phyloP scores from a whole-genome alignment of 805 yeast species.

The Lipomyces kockii region DNA sequence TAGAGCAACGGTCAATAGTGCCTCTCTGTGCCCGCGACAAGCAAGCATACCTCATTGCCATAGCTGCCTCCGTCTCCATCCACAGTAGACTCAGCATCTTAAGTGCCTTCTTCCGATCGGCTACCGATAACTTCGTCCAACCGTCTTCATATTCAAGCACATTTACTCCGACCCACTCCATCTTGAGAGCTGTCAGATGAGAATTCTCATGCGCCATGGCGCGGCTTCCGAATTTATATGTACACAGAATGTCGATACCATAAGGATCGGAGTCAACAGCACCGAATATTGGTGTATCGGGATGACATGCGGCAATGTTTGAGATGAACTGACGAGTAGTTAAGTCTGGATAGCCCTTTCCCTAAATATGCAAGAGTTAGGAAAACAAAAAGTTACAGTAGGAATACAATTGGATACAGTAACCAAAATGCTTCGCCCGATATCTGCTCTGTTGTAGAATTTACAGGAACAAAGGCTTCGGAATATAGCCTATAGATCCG shows the following conservation, averaged over 20 bases:
- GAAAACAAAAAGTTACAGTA: neutral
- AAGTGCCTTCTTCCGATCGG: slow-evolving; percentile 46
- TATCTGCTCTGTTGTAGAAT: slow-evolving; percentile 20
- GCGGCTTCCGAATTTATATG: slow-evolving; percentile 42
- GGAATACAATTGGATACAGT: slow-evolving; percentile 45
- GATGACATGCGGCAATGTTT: slow-evolving; percentile 41
- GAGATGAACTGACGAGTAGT: slow-evolving; percentile 54
- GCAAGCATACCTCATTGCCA: slow-evolving; percentile 8
- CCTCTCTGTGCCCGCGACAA: neutral
- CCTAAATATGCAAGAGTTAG: slow-evolving; percentile 41
- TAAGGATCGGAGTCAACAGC: slow-evolving; percentile 69
- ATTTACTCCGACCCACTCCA: slow-evolving; percentile 51
- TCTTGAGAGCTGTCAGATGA: slow-evolving; percentile 20
- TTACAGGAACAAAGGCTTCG: slow-evolving; percentile 13
- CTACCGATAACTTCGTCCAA: slow-evolving; percentile 39
- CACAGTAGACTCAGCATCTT: slow-evolving; percentile 39
- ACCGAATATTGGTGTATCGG: slow-evolving; percentile 50
- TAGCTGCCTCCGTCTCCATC: slow-evolving; percentile 20
- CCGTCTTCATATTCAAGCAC: slow-evolving; percentile 49
- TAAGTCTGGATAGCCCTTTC: slow-evolving; percentile 70
- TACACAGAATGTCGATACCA: slow-evolving; percentile 59
- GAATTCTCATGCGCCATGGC: slow-evolving; percentile 25
- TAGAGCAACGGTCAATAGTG: slow-evolving; percentile 35
- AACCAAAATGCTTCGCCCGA: slow-evolving; percentile 45
- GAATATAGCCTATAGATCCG: slow-evolving; percentile 29